Evolutionary conservation across 805 yeast genomes (phyloP).

Genomic region (Kodamaea kakaduensis): DNA sequence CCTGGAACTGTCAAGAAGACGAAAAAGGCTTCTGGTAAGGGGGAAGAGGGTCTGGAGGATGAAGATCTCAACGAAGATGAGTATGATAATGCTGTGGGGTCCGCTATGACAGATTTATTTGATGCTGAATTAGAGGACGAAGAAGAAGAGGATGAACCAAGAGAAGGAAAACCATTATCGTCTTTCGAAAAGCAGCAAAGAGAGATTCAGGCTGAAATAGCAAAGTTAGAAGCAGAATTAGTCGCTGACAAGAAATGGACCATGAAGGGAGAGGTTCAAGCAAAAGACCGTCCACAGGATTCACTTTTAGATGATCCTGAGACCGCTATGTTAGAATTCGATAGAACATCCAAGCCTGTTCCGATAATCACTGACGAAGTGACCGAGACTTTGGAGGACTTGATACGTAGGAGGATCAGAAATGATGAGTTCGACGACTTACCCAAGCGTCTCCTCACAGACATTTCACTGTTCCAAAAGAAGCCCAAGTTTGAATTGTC

Average conservation of each 20-base stretch:
- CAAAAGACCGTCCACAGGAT: conserved; percentile 78
- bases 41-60: conserved; percentile 28
- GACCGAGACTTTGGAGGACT: conserved; percentile 82
- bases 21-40: conserved; percentile 26
- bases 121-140: conserved; percentile 39
- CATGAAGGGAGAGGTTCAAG: conserved; percentile 85
- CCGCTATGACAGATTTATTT: conserved; percentile 61
- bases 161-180: conserved; percentile 41
- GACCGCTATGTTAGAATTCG: conserved; percentile 68
- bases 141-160: conserved; percentile 27
- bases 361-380: conserved; percentile 90
- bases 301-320: conserved; percentile 67
- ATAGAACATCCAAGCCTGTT: conserved; percentile 90
- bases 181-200: conserved; percentile 81
- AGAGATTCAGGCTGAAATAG: conserved; percentile 72
- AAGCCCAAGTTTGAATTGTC: conserved; percentile 59
- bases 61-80: conserved; percentile 52
- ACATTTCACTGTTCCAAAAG: conserved; percentile 53
- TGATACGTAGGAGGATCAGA: conserved; percentile 78
- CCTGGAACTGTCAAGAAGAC: conserved; percentile 20
- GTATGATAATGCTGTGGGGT: conserved; percentile 54
- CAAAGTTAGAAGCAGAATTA: conserved; percentile 76
- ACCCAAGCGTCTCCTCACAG: conserved; percentile 65
- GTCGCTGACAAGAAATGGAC: conserved; percentile 93
- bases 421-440: conserved; percentile 79